Base-by-base conservation (phyloP, 495 filamentous ascomycete genomes). In the Viridothelium virens region DNA sequence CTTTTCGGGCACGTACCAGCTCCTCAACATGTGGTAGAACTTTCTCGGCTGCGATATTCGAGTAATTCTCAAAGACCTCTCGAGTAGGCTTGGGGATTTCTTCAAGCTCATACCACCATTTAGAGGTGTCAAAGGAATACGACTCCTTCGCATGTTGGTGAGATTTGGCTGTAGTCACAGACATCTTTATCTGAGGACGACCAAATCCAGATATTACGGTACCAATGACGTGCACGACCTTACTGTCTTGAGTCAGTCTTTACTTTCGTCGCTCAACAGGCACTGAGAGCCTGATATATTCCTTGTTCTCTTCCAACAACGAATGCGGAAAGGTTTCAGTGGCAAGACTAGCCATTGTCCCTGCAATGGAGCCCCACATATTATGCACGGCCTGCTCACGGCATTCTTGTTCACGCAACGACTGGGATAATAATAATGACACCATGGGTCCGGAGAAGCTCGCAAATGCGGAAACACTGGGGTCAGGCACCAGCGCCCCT, bases 41-140 rank as follows among this genome's bases (percentile, higher is more conserved):
- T 5, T 53, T 16, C 14, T 46, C 41, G 1, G 41, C 7, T 1
- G 41, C 7, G 14, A 46, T 46, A 46, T 46, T 46, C 0, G 41
- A 46, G 41, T 46, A 46, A 9, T 46, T 46, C 14, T 46, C 41
- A 46, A 46, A 46, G 14, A 46, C 14, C 41, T 46, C 41, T 16
- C 14, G 41, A 1, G 14, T 46, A 46, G 41, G 41, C 1, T 46
- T 46, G 7, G 41, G 41, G 1, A 46, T 46, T 16, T 46, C 41
- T 46, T 46, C 41, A 46, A 46, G 41, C 41, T 46, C 41, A 46
- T 46, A 46, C 41, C 41, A 46, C 41, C 41, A 46, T 46, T 46
- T 46, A 9, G 41, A 46, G 14, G 41, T 9, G 41, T 46, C 14
- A 16, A 46, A 46, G 41, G 41, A 46, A 46, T 46, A 16, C 14